Evolutionary conservation across 2,329 filamentous ascomycete genomes (phyloP), one percentile per base, ranked within the genome.

Genomic region (Rhinocladiella mackenziei): DNA sequence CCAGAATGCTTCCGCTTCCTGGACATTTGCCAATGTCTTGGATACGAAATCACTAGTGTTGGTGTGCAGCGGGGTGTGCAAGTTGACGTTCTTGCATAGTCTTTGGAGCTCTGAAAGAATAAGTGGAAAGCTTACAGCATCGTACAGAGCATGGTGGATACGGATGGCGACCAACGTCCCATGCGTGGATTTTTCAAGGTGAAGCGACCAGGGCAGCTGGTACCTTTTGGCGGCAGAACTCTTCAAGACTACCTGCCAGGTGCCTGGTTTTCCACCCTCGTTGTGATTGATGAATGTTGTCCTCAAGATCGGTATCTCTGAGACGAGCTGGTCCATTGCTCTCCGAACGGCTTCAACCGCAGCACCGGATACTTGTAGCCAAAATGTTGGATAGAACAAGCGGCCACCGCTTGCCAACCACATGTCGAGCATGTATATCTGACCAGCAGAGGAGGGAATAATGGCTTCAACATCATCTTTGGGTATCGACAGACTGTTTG

Each of bases 111-210:
- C 65, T 10, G 73, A 60, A 15, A 88, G 67, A 4, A 94, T 66
- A 0, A 74, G 60, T 1, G 81, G 77, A 3, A 96, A 69, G 56
- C 86, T 92, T 48, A 94, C 74, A 4, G 83, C 89, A 61, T 96
- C 91, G 59, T 96, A 97, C 0, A 96, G 71, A 0, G 86, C 85
- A 61, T 97, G 89, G 51, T 95, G 89, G 3, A 96, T 82, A 18
- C 71, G 71, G 4, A 88, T 69, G 2, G 75, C 65, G 33, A 65
- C 23, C 54, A 32, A 73, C 5, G 43, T 14, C 7, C 42, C 32
- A 7, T 36, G 25, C 3, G 18, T 34, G n/a, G 23, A 10, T 11
- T 38, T 14, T 4, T 26, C 14, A 17, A 48, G 23, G 2, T 39
- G 20, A 11, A 49, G 26, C 5, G 39, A 44, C 46, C 52, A 48